Conservation (phyloP, 2,329 filamentous ascomycete species). For the Arthroderma sp. region DNA sequence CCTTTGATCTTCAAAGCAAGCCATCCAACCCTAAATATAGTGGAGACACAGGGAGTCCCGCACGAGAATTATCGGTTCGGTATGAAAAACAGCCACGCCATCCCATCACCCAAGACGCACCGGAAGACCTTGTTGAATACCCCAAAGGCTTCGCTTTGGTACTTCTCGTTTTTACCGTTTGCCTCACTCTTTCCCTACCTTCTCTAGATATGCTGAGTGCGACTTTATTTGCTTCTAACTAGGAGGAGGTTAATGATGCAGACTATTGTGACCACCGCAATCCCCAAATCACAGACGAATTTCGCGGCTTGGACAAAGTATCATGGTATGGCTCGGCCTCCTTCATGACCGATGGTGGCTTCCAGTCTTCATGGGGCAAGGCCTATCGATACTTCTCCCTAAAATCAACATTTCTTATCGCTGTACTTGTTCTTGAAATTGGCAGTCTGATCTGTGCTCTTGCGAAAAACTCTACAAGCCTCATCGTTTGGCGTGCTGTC, state of each 20-base stretch:
- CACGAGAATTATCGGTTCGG: too few relatives aligned
- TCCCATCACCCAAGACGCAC: too few relatives aligned
- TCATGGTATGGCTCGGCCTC: slow-evolving; percentile 37
- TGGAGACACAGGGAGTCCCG: too few relatives aligned
- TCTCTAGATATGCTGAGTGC: slow-evolving; percentile 6
- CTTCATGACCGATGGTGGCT: slow-evolving; percentile 28
- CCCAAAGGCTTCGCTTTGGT: background rate
- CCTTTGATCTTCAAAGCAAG: too few relatives aligned
- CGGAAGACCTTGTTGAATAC: background rate
- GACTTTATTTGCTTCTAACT: background rate
- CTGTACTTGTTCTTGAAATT: slow-evolving; percentile 29
- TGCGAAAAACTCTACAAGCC: slow-evolving; percentile 22
- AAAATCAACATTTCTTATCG: slow-evolving; percentile 29
- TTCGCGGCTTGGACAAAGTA: slow-evolving; percentile 33
- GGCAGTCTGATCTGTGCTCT: slow-evolving; percentile 26
- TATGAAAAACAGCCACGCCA: too few relatives aligned
- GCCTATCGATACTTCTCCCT: slow-evolving; percentile 30
- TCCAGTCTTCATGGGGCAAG: slow-evolving; percentile 31
- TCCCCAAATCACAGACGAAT: slow-evolving; percentile 36
- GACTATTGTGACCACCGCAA: slow-evolving; percentile 25
- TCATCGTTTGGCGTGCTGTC: slow-evolving; percentile 30
- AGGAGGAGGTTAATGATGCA: background rate
- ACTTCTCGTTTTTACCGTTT: slow-evolving; percentile 5
- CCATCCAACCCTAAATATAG: too few relatives aligned
- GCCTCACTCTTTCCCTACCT: slow-evolving; percentile 7